Base-by-base conservation (phyloP, 371 early-diverging fungal genomes). In the Mortierella sp. region DNA sequence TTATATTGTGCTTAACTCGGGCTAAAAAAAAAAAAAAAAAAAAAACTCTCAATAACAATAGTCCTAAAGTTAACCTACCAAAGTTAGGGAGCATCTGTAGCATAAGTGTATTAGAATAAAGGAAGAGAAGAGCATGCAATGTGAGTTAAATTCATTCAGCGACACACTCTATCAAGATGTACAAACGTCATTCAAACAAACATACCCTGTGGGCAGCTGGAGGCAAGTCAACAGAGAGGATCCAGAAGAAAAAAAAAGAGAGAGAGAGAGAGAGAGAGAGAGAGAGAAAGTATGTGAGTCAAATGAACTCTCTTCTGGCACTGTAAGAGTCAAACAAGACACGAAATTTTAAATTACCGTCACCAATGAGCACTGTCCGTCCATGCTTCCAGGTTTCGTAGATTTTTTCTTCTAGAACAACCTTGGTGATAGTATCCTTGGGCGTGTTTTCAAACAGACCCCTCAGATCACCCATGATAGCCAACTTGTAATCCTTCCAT, bases 191-290 rank as follows among this genome's bases (percentile, higher is more conserved):
- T 48, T 19, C 6, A 19, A 48, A 7, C 4, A 10, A 22, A 40
- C 24, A 22, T 74, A 74, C 75, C 65, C 61, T 68, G 47, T 74
- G 75, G 19, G 69, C 69, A 36, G 75, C 73, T 73, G 48, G 19
- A 48, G 48, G 28, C 15, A 36, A 24, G 19, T 52, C 52, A 3
- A 52, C 52, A 52, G 19, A 21, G 16, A 8, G 52, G 16, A 22
- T 2, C 52, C n/a, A 52, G 22, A 7, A n/a, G 9, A 13, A 55
- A 38, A 19, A 38, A 59, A 59, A 38, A 38, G 40, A 59, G 40
- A n/a, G 8, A 13, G 32, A 38, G 19, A 38, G 40, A 38, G 40
- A 59, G 40, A n/a, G 8, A 13, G 32, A 38, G 19, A 38, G 40
- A 59, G n/a, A 38, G 40, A 59, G 38, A 48, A 48, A 2, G n/a